A percentile compares a stretch with the other conserved stretches of the same genome.
phyloP scores from a whole-genome alignment of 2,329 filamentous ascomycete genomes.

The Westerdykella sp. region DNA sequence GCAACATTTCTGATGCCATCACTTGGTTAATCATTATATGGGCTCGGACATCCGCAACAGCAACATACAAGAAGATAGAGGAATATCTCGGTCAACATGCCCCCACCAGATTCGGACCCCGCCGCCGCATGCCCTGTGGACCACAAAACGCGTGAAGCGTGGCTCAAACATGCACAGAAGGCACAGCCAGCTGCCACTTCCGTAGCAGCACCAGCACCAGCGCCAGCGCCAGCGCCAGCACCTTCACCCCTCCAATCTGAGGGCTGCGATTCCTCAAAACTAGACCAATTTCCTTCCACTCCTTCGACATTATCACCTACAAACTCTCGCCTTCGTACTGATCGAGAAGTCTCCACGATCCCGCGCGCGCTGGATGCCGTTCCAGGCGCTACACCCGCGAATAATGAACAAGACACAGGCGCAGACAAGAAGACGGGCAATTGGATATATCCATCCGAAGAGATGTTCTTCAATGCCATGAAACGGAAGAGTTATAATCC shows the following conservation, averaged over 20 bases:
- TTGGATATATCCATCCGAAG: conserved; percentile 95
- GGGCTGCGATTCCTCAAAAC: conserved; percentile 36
- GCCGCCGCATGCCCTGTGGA: conserved; percentile 70
- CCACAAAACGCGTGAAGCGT: conserved; percentile 78
- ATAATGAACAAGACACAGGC: conserved; percentile 65
- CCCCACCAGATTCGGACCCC: conserved; percentile 13
- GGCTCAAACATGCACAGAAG: conserved; percentile 64
- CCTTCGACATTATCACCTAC: conserved; percentile 11
- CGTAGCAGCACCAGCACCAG: conserved; percentile 8
- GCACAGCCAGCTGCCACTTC: conserved; percentile 33
- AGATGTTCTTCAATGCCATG: conserved; percentile 98
- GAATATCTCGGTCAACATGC: no score
- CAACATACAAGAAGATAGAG: conserved; percentile 12
- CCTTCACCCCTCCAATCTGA: conserved; percentile 13
- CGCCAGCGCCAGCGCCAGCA: conserved; percentile 9
- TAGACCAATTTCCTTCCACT: conserved; percentile 26
- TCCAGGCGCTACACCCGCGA: conserved; percentile 50
- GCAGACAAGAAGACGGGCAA: conserved; percentile 66
- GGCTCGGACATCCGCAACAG: not conserved
- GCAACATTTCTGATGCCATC: not conserved
- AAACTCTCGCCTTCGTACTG: conserved; percentile 30
- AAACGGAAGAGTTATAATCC: conserved; percentile 78
- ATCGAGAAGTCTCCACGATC: conserved; percentile 44
- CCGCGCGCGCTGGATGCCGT: conserved; percentile 29
- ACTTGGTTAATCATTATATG: no score